Evolutionary conservation across 192 early-diverging fungal species (phyloP).

Genomic region (Backusella tarrabulga): DNA sequence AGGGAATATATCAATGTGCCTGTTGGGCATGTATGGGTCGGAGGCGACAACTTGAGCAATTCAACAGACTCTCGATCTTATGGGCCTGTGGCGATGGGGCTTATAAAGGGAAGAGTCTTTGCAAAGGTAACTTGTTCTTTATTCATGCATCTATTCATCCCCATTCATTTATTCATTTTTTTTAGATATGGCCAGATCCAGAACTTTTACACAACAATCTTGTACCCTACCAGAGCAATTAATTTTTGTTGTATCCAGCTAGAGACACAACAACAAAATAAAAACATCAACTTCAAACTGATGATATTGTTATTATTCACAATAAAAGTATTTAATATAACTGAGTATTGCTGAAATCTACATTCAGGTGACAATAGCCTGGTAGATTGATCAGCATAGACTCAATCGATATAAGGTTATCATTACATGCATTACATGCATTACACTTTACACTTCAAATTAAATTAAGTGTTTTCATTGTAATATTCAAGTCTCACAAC

Average conservation of each 20-base stretch:
- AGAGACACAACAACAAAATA: too few species aligned
- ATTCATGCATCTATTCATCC: neutral
- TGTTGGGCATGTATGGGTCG: slow-evolving; percentile 85
- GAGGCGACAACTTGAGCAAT: slow-evolving; percentile 87
- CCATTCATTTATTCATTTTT: neutral
- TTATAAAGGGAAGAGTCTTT: slow-evolving; percentile 77
- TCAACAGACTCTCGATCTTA: slow-evolving; percentile 90
- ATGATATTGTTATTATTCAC: too few species aligned
- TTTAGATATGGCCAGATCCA: slow-evolving; percentile 11
- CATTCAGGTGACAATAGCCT: too few species aligned
- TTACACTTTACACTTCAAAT: too few species aligned
- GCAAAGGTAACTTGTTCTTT: slow-evolving; percentile 39
- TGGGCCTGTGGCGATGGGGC: slow-evolving; percentile 82
- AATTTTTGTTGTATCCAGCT: neutral
- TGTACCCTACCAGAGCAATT: neutral
- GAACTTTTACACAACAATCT: neutral
- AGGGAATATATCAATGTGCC: slow-evolving; percentile 71
- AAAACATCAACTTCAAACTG: too few species aligned
- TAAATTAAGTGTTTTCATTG: too few species aligned
- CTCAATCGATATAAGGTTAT: too few species aligned
- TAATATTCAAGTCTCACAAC: too few species aligned
- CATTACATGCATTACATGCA: too few species aligned
- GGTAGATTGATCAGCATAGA: too few species aligned
- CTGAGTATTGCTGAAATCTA: too few species aligned
- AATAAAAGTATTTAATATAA: too few species aligned